Conservation (phyloP, 352 stramenopile species). For the Globisporangium camurandrum region DNA sequence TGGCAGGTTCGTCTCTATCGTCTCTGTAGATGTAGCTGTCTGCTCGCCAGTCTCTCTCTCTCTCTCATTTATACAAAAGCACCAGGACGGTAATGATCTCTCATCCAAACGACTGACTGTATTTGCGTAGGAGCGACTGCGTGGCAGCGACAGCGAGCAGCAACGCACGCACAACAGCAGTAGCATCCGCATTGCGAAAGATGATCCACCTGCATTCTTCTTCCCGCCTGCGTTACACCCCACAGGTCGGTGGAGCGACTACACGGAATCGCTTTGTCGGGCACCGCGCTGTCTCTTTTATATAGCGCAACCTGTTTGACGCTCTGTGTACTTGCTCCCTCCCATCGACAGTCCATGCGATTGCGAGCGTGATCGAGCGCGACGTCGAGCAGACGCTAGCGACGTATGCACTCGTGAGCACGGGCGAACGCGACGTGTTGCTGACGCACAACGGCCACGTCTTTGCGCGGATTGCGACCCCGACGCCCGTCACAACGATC, state of each 20-base stretch:
- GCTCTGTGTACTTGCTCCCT: no score
- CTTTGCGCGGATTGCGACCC: conserved; percentile 20
- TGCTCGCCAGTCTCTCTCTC: background rate
- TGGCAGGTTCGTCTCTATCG: conserved; percentile 29
- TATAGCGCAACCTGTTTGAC: no score
- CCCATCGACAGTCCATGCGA: conserved; percentile 25
- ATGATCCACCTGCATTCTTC: conserved; percentile 19
- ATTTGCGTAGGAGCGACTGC: conserved; percentile 1
- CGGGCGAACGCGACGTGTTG: conserved; percentile 34
- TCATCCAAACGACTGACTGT: no score
- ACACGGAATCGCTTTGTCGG: no score
- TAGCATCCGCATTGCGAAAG: no score
- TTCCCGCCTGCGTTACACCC: conserved; percentile 21
- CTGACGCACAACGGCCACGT: conserved; percentile 31
- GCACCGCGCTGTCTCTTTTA: no score
- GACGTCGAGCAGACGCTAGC: conserved; percentile 48
- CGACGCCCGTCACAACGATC: conserved; percentile 24
- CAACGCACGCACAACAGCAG: background rate
- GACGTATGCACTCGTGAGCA: conserved; percentile 38
- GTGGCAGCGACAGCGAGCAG: background rate
- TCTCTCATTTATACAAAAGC: no score
- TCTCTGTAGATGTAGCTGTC: conserved; percentile 1
- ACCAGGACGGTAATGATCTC: no score
- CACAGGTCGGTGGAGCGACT: conserved; percentile 4
- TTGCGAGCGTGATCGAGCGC: conserved; percentile 23